Percentiles rank a stretch among this genome's conserved stretches.
phyloP scores from a whole-genome alignment of 83 land plant genomes.

The Isoetes engelmannii region DNA sequence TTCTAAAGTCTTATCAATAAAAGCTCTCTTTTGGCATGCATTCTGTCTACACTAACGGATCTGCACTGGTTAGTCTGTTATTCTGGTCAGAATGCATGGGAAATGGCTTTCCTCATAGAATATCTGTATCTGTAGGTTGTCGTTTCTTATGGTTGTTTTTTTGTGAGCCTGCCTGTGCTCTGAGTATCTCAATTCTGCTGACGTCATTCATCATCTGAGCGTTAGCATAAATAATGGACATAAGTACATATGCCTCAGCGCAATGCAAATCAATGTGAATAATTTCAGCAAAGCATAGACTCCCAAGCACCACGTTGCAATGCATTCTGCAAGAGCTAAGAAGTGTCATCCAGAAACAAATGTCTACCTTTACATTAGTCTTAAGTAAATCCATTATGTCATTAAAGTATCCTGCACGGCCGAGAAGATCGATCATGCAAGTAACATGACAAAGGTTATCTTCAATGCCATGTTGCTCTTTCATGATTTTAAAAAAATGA shows the following conservation, averaged over 20 bases:
- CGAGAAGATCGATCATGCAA: conserved; percentile 6
- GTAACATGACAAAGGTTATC: neutral
- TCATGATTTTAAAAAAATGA: conserved; percentile 1
- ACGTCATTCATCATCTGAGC: too few relatives aligned
- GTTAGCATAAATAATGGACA: conserved; percentile 19
- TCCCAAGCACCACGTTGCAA: conserved; percentile 9
- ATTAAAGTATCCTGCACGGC: neutral
- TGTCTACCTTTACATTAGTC: neutral
- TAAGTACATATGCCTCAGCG: conserved; percentile 17
- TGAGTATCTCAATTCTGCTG: too few relatives aligned
- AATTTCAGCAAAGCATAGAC: conserved; percentile 5
- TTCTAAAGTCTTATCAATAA: too few relatives aligned
- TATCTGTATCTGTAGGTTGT: too few relatives aligned
- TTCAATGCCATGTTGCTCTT: neutral
- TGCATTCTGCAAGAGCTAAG: conserved; percentile 23
- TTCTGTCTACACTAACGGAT: too few relatives aligned
- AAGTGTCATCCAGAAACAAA: conserved; percentile 17
- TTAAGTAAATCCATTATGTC: neutral
- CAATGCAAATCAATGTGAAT: conserved; percentile 15
- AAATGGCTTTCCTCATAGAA: too few relatives aligned
- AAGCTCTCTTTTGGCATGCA: too few relatives aligned
- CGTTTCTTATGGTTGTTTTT: too few relatives aligned
- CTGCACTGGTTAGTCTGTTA: too few relatives aligned
- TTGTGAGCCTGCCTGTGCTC: too few relatives aligned
- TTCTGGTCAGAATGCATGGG: too few relatives aligned